Percentiles rank a stretch among this genome's conserved stretches.
Evolutionary conservation across 305 asterid genomes (phyloP).

Genomic region (Rubia balearica): DNA sequence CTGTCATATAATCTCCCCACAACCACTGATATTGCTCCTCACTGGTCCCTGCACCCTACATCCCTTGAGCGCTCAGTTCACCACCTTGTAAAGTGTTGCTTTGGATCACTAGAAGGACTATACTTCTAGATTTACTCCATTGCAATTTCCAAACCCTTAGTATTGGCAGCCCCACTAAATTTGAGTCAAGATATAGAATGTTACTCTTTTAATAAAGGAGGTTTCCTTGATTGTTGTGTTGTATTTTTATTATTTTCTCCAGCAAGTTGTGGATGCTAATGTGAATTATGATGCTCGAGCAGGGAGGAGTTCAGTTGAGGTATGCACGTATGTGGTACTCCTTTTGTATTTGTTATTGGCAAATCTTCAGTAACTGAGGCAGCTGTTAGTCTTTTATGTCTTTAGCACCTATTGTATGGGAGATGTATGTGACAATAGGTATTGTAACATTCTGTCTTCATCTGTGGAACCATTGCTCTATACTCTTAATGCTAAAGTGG

Average conservation of each 20-base stretch:
- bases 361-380: not conserved
- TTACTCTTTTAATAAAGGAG: not conserved
- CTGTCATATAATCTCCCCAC: not conserved
- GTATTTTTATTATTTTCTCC: slow-evolving; percentile 18
- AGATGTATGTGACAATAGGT: not conserved
- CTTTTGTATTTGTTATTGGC: slow-evolving; percentile 1
- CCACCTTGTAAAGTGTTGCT: not conserved
- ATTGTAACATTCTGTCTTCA: not conserved
- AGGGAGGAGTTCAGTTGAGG: slow-evolving; percentile 83
- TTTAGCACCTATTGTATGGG: not conserved
- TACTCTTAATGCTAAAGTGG: not conserved
- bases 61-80: not conserved
- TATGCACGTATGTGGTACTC: slow-evolving; percentile 19
- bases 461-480: not conserved
- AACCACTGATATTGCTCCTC: not conserved
- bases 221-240: not conserved
- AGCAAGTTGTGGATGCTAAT: slow-evolving; percentile 78
- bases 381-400: not conserved
- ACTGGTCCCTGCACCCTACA: not conserved
- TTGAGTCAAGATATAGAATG: not conserved
- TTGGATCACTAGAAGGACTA: not conserved
- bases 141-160: not conserved
- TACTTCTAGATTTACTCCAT: not conserved
- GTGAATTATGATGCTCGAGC: slow-evolving; percentile 71
- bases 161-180: not conserved